Base-by-base conservation (phyloP, 176 grass and related monocot genomes). In the Aegilops tauschii region DNA sequence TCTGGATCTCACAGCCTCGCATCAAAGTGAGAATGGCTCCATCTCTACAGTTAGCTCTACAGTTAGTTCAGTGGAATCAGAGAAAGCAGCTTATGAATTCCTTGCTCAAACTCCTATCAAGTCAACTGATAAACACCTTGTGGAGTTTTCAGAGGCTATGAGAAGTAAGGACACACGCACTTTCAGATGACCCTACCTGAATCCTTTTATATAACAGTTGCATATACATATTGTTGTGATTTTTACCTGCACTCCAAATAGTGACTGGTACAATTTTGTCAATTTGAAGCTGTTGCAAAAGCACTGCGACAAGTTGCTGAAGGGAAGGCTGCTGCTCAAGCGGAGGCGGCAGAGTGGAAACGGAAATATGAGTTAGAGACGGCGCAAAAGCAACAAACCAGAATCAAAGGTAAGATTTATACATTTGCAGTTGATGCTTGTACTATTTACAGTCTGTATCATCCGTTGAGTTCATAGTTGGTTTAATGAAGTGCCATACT, bases 61-160 rank as follows among this genome's bases (percentile, higher is more conserved):
- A 10, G 69, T 83, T 83, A 81, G 85, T 90, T 89, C 85, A 6
- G 45, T 89, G 5, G 92, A 94, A 68, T 91, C 87, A 67, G 88
- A 94, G 76, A 94, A 90, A 85, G 87, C 92, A 39, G 79, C 89
- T 31, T 88, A 94, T 89, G 97, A 94, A 63, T 90, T 56, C 49
- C 80, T 96, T 81, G 80, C 92, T 63, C 90, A 94, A 67, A 91
- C 97, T 82, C 97, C 94, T 78, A 84, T 99, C 87, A 94, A 86
- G 77, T 85, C 97, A 76, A 93, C 90, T 9, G 97, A 99, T 94
- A 90, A 88, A 45, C 97, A 99, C 85, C 92, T 99, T 84, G 76
- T 99, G 78, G 97, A 99, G 80, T 99, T 99, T 90, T 94, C 97
- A 65, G 94, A 94, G 69, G 94, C 94, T 73, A 90, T 99, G 92